Percentiles rank a stretch among this genome's conserved stretches.
phyloP scores from a whole-genome alignment of 768 basidiomycete genomes.

The Suillus discolor region DNA sequence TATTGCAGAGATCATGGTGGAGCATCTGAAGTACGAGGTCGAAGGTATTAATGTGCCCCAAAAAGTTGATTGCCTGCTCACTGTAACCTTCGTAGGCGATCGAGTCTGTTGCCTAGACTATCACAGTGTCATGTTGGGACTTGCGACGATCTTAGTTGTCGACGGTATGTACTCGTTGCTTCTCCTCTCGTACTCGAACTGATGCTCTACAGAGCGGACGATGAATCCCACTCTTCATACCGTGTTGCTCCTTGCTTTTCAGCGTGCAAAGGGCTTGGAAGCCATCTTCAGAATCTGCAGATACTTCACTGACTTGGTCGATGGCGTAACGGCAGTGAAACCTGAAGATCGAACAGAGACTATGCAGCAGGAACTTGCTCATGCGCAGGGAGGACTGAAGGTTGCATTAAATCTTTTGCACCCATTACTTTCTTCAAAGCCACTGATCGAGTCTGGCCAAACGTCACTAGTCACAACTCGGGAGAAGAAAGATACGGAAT shows the following conservation, averaged over 20 bases:
- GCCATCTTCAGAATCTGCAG: conserved; percentile 61
- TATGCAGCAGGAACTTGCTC: conserved; percentile 65
- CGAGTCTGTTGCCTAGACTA: conserved; percentile 48
- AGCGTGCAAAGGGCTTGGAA: conserved; percentile 70
- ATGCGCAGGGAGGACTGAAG: conserved; percentile 82
- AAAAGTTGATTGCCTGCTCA: neutral
- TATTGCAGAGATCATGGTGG: conserved; percentile 72
- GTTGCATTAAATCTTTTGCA: conserved; percentile 77
- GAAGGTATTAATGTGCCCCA: conserved; percentile 42
- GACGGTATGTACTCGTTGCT: conserved; percentile 49
- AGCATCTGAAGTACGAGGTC: conserved; percentile 60
- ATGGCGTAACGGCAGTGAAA: conserved; percentile 47
- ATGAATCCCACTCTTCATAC: conserved; percentile 78
- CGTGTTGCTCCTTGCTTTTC: conserved; percentile 75
- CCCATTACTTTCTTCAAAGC: conserved; percentile 76
- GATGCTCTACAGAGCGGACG: conserved; percentile 62
- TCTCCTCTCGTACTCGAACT: neutral
- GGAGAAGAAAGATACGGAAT: conserved; percentile 78
- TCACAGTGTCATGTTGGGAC: conserved; percentile 55
- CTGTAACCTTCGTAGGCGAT: conserved; percentile 34
- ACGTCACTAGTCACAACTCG: conserved; percentile 69
- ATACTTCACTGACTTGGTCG: conserved; percentile 58
- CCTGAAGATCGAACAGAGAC: conserved; percentile 59
- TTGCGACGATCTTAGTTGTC: conserved; percentile 53
- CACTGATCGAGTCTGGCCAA: conserved; percentile 85